Base-by-base conservation (phyloP, 805 yeast species). In the Jamesozyma lodderae region DNA sequence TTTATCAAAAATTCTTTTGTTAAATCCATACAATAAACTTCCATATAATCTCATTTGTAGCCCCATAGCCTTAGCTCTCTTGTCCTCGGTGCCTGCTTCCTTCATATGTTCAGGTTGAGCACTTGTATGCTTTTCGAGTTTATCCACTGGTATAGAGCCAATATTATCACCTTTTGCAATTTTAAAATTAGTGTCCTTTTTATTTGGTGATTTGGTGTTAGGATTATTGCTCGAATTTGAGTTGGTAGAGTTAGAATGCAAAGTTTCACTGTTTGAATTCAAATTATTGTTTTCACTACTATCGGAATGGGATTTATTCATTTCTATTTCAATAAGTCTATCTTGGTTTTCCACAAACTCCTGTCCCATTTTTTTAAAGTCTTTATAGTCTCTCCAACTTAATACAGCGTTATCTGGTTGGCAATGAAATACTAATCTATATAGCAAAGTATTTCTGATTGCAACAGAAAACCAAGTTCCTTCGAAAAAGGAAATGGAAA, bases 401-500 rank as follows among this genome's bases (percentile, higher is more conserved):
- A 69, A 69, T n/a, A 90, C 97, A 6, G 75, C 68, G 57, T 90
- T 86, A 60, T 92, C 98, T 0, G 99, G 99, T 55, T 94, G 98
- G 44, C 85, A 77, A 46, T 88, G 88, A 70, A 92, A 92, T 1
- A 92, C 83, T 58, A 81, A 68, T 43, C 96, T 70, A 64, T 74
- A 92, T 1, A 94, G 64, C 42, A 74, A 69, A 0, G 97, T 86
- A 53, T 92, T 92, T 50, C 88, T 70, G 37, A 81, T 66, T 0
- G 98, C 96, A 51, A 75, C 76, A 4, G 79, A 79, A 55, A 70
- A 73, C 96, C 96, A 90, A 6, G 79, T 57, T 49, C 86, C 96
- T 49, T 83, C 88, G 52, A 77, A 85, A 56, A 92, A 92, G 2
- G 73, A 74, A n/a, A 74, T 81, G 42, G 72, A 75, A 34, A 92